These are phyloP conservation scores for Violaceomyces palustris DNA, from an alignment of 1,284 basidiomycete genomes.

Conservation along the genomic window DNA sequence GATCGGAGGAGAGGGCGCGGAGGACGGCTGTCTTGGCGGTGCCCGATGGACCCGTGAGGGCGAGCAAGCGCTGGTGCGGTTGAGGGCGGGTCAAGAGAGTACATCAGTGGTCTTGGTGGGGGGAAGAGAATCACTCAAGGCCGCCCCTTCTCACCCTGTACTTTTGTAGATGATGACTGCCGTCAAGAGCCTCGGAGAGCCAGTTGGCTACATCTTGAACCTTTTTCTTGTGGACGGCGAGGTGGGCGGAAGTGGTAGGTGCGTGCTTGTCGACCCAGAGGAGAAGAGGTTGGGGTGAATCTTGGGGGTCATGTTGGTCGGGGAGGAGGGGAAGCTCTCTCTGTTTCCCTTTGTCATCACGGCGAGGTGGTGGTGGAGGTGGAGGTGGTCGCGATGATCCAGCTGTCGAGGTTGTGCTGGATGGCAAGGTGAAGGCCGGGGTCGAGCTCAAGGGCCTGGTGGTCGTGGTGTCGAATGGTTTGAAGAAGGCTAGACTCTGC, in stretches of 20 bases:
- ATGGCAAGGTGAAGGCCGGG: slow-evolving; percentile 11
- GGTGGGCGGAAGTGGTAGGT: slow-evolving; percentile 54
- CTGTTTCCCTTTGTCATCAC: slow-evolving; percentile 15
- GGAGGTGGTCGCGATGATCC: not conserved
- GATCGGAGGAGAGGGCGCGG: slow-evolving; percentile 61
- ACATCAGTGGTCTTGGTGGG: not conserved
- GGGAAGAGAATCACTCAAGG: no score
- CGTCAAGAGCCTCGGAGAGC: slow-evolving; percentile 73
- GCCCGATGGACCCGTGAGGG: slow-evolving; percentile 82
- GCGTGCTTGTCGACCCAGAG: slow-evolving; percentile 18
- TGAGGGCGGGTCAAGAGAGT: no score
- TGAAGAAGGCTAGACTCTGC: slow-evolving; percentile 27
- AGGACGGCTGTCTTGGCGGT: slow-evolving; percentile 84
- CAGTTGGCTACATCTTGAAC: slow-evolving; percentile 78
- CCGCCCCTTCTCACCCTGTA: no score
- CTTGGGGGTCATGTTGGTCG: no score
- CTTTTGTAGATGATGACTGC: not conserved
- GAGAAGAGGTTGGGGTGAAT: no score
- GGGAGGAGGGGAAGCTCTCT: no score
- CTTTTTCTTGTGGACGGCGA: slow-evolving; percentile 84
- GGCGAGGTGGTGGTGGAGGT: not conserved
- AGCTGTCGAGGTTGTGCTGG: not conserved
- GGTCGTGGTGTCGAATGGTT: not conserved
- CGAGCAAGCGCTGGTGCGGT: slow-evolving; percentile 64
- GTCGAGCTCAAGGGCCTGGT: slow-evolving; percentile 16